phyloP scores from a whole-genome alignment of 768 basidiomycete genomes.

The Chalciporus sphaerocephalus region DNA sequence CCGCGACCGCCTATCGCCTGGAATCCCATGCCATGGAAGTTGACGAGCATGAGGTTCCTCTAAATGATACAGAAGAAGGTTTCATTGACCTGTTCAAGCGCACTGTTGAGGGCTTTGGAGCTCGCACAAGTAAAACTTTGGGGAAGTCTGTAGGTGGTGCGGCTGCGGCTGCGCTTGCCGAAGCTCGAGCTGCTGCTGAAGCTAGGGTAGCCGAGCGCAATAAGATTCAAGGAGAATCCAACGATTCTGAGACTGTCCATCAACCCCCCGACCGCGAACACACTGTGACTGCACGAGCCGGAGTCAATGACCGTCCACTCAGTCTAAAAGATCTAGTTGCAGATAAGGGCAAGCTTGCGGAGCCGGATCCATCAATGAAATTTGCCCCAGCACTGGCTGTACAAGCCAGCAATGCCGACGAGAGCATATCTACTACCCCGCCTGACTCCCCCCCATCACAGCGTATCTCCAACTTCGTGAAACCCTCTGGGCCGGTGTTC shows the following conservation, averaged over 20 bases:
- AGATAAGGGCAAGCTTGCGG: constrained; percentile 25
- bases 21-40: constrained; percentile 28
- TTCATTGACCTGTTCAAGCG: constrained; percentile 66
- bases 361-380: constrained; percentile 22
- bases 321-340: constrained; percentile 61
- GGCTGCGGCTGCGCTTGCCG: constrained; percentile 53
- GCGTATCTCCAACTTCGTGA: constrained; percentile 23
- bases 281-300: neutral
- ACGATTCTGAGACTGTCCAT: constrained; percentile 26
- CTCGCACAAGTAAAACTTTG: constrained; percentile 52
- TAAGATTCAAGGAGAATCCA: constrained; percentile 37
- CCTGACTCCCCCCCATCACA: constrained; percentile 49
- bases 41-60: constrained; percentile 8
- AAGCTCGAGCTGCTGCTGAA: constrained; percentile 63
- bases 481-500: constrained; percentile 50
- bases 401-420: constrained; percentile 13
- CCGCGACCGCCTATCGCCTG: neutral
- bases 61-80: constrained; percentile 33
- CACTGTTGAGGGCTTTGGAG: constrained; percentile 64
- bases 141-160: constrained; percentile 60
- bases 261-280: constrained; percentile 7
- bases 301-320: constrained; percentile 35
- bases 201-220: constrained; percentile 65
- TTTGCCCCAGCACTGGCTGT: constrained; percentile 6
- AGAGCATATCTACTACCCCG: constrained; percentile 53